phyloP scores from a whole-genome alignment of 202 grass and related monocot species.

The Digitaria exilis region DNA sequence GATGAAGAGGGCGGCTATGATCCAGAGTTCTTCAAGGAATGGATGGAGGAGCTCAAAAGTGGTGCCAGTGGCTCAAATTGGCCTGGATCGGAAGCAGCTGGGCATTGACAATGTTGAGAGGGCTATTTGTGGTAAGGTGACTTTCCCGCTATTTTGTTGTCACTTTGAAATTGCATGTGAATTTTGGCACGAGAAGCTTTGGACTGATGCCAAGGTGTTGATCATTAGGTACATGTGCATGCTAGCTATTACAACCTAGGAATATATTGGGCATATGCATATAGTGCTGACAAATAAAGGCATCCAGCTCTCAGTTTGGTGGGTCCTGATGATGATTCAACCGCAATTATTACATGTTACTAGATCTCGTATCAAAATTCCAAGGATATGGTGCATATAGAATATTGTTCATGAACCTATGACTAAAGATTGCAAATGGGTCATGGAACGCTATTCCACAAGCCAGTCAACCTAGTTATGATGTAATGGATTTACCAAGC shows the following conservation, averaged over 20 bases:
- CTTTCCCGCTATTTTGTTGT: slow-evolving; percentile 1
- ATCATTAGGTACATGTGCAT: background rate
- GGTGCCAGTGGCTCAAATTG: slow-evolving; percentile 40
- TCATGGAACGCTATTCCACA: background rate
- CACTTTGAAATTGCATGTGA: background rate
- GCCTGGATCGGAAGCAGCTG: slow-evolving; percentile 29
- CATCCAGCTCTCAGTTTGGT: background rate
- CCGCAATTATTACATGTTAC: background rate
- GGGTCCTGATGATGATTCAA: slow-evolving; percentile 13
- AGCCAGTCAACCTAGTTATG: background rate
- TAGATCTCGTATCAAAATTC: background rate
- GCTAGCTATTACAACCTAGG: background rate
- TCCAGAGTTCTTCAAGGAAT: slow-evolving; percentile 64
- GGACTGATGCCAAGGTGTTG: background rate
- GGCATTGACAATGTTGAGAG: slow-evolving; percentile 5
- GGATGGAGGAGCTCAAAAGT: slow-evolving; percentile 71
- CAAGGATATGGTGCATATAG: background rate
- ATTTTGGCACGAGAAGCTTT: slow-evolving; percentile 1
- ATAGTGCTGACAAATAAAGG: background rate
- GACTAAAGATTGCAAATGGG: background rate
- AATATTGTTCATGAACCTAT: background rate
- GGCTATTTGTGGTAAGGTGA: slow-evolving; percentile 35
- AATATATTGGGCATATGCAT: background rate
- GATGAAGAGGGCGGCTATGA: slow-evolving; percentile 51
- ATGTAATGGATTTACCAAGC: background rate